Evolutionary conservation across 345 rosid genomes (phyloP), one percentile per base, ranked within the genome.

Genomic region (Linum trigynum): DNA sequence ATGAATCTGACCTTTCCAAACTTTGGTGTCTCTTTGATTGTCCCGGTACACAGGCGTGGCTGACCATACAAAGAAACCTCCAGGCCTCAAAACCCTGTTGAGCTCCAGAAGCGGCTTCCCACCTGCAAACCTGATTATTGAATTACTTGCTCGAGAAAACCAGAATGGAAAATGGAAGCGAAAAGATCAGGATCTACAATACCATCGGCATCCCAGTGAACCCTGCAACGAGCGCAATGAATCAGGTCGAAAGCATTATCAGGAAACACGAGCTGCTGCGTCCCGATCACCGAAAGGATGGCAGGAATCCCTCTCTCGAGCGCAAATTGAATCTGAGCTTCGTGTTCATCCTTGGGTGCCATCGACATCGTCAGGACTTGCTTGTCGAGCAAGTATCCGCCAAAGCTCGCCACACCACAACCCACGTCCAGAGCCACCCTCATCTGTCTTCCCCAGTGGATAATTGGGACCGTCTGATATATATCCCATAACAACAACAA

Each of bases 281-380:
- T 90, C 55, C 94, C 96, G 38, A 92, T 90, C 38, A 90, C 97
- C 39, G 98, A 84, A 56, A 90, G 90, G 3, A 76, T 86, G 40
- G 98, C 98, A 67, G 96, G 97, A 71, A 92, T 86, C 63, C 98
- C 96, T 59, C 98, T 81, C 75, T 92, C 98, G 48, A 92, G 73
- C 58, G 96, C 94, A 72, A 92, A 90, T 78, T 92, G 96, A 75
- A 92, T 90, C 83, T 90, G 98, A 80, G 98, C 98, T 75, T 92
- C 97, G 16, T 92, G 98, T 68, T 92, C 97, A 73, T 90, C 98
- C 81, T 92, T 92, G 12, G 98, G 98, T 4, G 97, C 97, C 67
- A 92, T 80, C 14, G 98, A 92, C 97, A 92, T 86, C 35, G 97
- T 85, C 65, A 92, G 79, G 8, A 86, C 98, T 79, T 79, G 72